These are phyloP conservation scores for Petunia hybrid DNA, from an alignment of 305 asterid species.

Conservation along the genomic window DNA sequence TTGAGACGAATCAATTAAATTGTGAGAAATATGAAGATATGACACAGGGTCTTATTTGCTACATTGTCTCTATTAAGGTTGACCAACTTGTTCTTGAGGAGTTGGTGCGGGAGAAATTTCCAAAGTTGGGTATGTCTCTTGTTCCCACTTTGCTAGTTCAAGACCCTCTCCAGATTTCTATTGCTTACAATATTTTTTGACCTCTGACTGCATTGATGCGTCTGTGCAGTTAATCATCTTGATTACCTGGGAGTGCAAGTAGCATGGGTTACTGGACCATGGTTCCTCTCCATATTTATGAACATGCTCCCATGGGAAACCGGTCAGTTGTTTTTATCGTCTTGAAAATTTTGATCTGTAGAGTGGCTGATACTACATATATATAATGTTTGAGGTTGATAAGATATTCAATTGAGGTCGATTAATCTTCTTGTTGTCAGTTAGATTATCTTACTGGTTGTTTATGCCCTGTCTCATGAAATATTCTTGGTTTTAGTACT, in stretches of 20 bases:
- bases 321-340: conserved; percentile 55
- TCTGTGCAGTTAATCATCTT: conserved; percentile 82
- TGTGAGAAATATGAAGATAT: conserved; percentile 11
- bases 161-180: conserved; percentile 13
- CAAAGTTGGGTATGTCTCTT: conserved; percentile 72
- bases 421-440: conserved; percentile 27
- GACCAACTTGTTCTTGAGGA: conserved; percentile 96
- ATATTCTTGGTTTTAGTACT: conserved; percentile 70
- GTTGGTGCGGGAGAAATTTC: conserved; percentile 89
- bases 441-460: conserved; percentile 16
- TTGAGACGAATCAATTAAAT: neutral
- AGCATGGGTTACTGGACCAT: conserved; percentile 96
- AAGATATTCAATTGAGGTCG: neutral
- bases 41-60: conserved; percentile 28
- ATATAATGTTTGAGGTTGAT: neutral
- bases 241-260: conserved; percentile 99
- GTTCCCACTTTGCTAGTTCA: conserved; percentile 26
- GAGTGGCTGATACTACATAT: conserved; percentile 22
- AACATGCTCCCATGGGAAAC: conserved; percentile 99
- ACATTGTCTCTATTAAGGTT: conserved; percentile 58
- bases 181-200: neutral
- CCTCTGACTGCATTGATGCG: conserved; percentile 36
- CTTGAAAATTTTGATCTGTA: conserved; percentile 26
- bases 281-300: conserved; percentile 97
- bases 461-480: conserved; percentile 32